These are phyloP conservation scores for Breviolum minutum DNA, from an alignment of 73 alveolate species.

Conservation along the genomic window DNA sequence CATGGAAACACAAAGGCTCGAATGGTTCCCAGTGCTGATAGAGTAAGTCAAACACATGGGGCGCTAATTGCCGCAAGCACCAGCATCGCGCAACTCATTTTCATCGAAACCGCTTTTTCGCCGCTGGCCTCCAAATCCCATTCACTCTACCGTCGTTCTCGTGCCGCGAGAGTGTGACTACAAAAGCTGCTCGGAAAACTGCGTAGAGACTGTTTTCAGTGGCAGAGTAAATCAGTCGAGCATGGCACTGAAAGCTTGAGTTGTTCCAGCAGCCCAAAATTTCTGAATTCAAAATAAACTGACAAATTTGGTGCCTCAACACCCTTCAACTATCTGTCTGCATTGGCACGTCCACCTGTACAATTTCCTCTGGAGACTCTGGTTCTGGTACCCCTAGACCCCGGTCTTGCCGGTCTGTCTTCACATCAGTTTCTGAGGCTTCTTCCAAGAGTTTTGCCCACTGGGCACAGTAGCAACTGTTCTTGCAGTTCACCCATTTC, in stretches of 20 bases:
- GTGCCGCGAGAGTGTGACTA: constrained; percentile 39
- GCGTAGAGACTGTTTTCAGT: constrained; percentile 21
- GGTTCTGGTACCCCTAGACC: constrained; percentile 37
- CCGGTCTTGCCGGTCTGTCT: constrained; percentile 36
- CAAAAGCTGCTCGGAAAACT: constrained; percentile 24
- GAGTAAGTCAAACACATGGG: neutral
- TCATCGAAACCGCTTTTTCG: too few relatives aligned
- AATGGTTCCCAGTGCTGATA: neutral
- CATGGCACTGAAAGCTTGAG: constrained; percentile 41
- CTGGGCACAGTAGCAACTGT: constrained; percentile 77
- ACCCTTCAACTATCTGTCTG: constrained; percentile 34
- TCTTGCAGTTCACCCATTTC: constrained; percentile 60
- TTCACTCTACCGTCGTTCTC: constrained; percentile 17
- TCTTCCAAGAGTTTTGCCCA: constrained; percentile 62
- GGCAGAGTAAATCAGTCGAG: constrained; percentile 31
- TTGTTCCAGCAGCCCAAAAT: constrained; percentile 70
- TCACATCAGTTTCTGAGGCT: constrained; percentile 17
- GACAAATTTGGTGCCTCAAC: constrained; percentile 16
- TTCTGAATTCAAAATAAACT: neutral
- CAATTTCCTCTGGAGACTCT: constrained; percentile 38
- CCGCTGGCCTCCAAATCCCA: neutral
- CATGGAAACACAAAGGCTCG: neutral
- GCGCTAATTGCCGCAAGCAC: neutral
- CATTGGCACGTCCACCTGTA: constrained; percentile 19
- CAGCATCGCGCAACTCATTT: neutral